Base-by-base conservation (phyloP, 345 rosid genomes). In the Citrus maxima region DNA sequence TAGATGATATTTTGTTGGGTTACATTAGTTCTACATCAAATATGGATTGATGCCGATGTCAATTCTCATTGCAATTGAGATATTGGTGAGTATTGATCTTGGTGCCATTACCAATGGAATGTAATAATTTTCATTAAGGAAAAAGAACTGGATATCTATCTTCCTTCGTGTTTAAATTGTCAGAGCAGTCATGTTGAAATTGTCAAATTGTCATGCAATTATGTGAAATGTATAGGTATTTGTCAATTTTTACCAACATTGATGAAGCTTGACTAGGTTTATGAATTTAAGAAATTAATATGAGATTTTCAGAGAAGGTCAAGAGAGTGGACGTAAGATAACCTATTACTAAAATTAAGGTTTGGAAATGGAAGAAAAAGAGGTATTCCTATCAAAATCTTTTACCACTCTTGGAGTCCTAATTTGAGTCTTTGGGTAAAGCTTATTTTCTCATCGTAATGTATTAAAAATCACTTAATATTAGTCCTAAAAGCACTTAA, bases 1-100 rank as follows among this genome's bases (percentile, higher is more conserved):
- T 60, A 18, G 68, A 32, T 65, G 69, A 19, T 10, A 32, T 65
- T 34, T 65, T 8, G 5, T 62, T 19, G 28, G n/a, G 21, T 46
- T 75, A 73, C 77, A 54, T 59, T 61, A 32, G 21, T 51, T 34
- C 51, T 40, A 66, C 19, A 38, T 62, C 10, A 76, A 75, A 38
- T 67, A 66, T 65, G 51, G 61, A 27, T 37, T 54, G 38, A 21
- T 2, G 37, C 12, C 0, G 24, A 0, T 27, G 14, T 40, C 24
- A 27, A 46, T 49, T 27, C 8, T 38, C 28, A 32, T 68, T 25
- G 19, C 22, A n/a, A 64, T 66, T 32, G 28, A 67, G 40, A 60
- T 35, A 32, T 67, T 69, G 28, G 22, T 7, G 10, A 19, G 32
- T 61, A 42, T 49, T 69, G 64, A 38, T 25, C 25, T 9, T 28